These are phyloP conservation scores for Linnemannia schmuckeri DNA, from an alignment of 192 early-diverging fungal species.

Conservation along the genomic window DNA sequence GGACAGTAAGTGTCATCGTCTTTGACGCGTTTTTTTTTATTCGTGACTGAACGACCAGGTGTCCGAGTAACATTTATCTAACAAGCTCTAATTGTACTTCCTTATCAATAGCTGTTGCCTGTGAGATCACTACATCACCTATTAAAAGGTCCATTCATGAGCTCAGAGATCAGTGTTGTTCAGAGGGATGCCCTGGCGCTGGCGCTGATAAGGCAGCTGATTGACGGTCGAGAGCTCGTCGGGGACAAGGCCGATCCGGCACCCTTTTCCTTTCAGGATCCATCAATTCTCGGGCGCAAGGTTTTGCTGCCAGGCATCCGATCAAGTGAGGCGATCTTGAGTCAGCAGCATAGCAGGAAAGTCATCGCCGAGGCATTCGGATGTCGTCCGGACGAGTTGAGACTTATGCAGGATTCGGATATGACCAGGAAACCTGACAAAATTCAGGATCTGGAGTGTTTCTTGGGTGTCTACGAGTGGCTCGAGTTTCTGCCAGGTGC, in stretches of 20 bases:
- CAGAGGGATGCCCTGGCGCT: constrained; percentile 44
- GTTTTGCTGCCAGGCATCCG: constrained; percentile 38
- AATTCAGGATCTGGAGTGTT: constrained; percentile 53
- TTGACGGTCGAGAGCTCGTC: constrained; percentile 23
- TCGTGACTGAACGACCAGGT: neutral
- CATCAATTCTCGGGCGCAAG: constrained; percentile 20
- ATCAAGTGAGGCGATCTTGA: constrained; percentile 25
- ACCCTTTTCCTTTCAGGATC: constrained; percentile 33
- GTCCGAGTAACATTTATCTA: neutral
- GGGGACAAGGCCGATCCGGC: constrained; percentile 16
- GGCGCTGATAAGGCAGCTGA: constrained; percentile 39
- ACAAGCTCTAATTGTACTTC: neutral
- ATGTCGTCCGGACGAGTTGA: constrained; percentile 34
- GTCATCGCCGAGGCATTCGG: constrained; percentile 16
- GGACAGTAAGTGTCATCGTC: constrained; percentile 23
- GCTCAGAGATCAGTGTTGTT: constrained; percentile 2
- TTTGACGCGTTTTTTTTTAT: neutral
- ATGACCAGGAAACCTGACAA: constrained; percentile 41
- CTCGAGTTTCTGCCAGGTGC: constrained; percentile 52
- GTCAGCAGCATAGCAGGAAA: constrained; percentile 16
- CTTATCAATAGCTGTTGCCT: constrained; percentile 23
- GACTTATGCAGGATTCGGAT: constrained; percentile 48
- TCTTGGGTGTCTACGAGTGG: constrained; percentile 48
- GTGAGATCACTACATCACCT: constrained; percentile 45
- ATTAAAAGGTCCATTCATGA: constrained; percentile 41